These are phyloP conservation scores for Neurospora sp. DNA, from an alignment of 2,329 filamentous ascomycete species.

Conservation along the genomic window DNA sequence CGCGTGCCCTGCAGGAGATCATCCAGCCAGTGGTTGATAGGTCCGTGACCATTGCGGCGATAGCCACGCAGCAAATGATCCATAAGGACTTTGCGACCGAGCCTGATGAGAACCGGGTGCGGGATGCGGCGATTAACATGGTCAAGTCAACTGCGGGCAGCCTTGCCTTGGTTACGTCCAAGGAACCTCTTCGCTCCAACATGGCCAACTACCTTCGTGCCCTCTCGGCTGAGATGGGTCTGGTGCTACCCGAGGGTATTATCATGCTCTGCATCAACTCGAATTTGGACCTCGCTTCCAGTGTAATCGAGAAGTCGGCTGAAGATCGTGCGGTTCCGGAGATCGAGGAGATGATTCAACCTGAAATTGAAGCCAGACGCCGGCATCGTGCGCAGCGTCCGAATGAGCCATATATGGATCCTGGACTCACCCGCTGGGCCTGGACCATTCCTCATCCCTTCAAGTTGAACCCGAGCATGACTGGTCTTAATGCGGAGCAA, in stretches of 20 bases:
- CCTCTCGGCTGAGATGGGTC: constrained; percentile 57
- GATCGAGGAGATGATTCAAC: constrained; percentile 86
- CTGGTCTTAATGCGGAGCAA: constrained; percentile 79
- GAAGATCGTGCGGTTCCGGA: constrained; percentile 88
- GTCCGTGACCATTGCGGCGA: constrained; percentile 94
- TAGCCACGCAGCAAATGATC: constrained; percentile 90
- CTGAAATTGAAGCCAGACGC: constrained; percentile 66
- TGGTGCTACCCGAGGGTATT: constrained; percentile 82
- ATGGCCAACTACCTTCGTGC: constrained; percentile 92
- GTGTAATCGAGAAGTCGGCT: constrained; percentile 88
- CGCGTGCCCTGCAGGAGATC: constrained; percentile 86
- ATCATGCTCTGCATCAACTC: constrained; percentile 99
- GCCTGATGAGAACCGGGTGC: constrained; percentile 75
- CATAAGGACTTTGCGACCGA: constrained; percentile 95
- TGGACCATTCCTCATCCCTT: constrained; percentile 91
- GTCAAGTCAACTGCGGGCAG: constrained; percentile 91
- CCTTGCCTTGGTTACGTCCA: constrained; percentile 92
- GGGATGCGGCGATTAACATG: constrained; percentile 82
- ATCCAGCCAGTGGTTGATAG: constrained; percentile 96
- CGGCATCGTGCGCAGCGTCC: constrained; percentile 65
- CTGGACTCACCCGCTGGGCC: constrained; percentile 77
- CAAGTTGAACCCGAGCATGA: constrained; percentile 60
- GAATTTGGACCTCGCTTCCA: constrained; percentile 87
- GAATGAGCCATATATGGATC: constrained; percentile 76
- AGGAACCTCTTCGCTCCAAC: constrained; percentile 90